Percentiles rank a stretch among this genome's conserved stretches.
phyloP scores from a whole-genome alignment of 768 basidiomycete genomes.

The Termitomyces sp. region DNA sequence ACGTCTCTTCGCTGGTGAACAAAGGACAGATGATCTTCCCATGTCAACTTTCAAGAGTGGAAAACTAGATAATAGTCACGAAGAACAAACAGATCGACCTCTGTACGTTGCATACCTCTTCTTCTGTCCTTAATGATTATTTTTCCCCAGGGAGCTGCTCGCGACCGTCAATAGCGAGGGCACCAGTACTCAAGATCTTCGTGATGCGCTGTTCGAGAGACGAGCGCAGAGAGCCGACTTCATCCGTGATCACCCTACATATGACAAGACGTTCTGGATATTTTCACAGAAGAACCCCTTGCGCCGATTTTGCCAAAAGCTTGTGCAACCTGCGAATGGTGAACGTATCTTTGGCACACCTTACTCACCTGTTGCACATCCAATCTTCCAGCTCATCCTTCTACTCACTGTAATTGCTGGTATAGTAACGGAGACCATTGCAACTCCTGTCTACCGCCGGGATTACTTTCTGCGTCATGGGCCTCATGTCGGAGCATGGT shows the following conservation, averaged over 20 bases:
- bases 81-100: constrained; percentile 69
- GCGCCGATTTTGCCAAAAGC: constrained; percentile 73
- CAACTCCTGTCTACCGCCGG: constrained; percentile 82
- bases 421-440: constrained; percentile 77
- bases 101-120: constrained; percentile 46
- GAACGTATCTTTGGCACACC: constrained; percentile 85
- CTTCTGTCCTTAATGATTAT: neutral
- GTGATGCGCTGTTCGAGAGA: constrained; percentile 65
- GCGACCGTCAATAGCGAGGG: constrained; percentile 59
- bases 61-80: constrained; percentile 30
- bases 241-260: constrained; percentile 84
- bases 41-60: constrained; percentile 51
- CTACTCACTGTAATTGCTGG: constrained; percentile 77
- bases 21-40: constrained; percentile 51
- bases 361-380: constrained; percentile 59
- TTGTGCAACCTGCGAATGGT: constrained; percentile 80
- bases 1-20: constrained; percentile 60
- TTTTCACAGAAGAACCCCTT: constrained; percentile 77
- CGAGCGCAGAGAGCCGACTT: constrained; percentile 81
- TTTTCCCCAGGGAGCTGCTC: constrained; percentile 57
- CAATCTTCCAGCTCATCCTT: constrained; percentile 72
- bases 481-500: constrained; percentile 73
- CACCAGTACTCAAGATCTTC: constrained; percentile 45
- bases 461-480: constrained; percentile 64
- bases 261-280: constrained; percentile 88